Conservation (phyloP, 1,284 basidiomycete genomes). For the Ganoderma lucidum region DNA sequence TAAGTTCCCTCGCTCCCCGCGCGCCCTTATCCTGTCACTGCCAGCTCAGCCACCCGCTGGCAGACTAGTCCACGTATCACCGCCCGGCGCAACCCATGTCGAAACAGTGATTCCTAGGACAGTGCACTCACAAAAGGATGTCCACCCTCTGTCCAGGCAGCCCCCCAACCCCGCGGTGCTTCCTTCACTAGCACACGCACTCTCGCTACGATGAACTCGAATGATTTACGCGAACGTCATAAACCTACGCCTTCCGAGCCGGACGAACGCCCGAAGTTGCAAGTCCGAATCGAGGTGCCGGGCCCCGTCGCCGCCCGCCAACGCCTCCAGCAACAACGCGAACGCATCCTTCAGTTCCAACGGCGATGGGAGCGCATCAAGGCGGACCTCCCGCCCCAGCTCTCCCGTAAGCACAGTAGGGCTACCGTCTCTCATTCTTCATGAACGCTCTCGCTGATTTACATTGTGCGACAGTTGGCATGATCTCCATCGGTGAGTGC, state of each 20-base stretch:
- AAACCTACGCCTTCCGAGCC: neutral
- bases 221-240: neutral
- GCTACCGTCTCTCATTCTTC: neutral
- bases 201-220: neutral
- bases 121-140: neutral
- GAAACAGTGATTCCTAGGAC: neutral
- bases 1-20: neutral
- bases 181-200: neutral
- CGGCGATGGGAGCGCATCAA: conserved; percentile 41
- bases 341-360: conserved; percentile 39
- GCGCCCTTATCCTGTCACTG: no score
- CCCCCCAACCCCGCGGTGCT: neutral
- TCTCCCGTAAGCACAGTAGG: conserved; percentile 41
- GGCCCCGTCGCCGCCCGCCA: conserved; percentile 7
- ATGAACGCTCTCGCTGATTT: neutral
- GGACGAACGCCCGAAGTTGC: neutral
- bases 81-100: neutral
- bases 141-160: neutral
- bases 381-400: conserved; percentile 41
- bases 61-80: neutral
- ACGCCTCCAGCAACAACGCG: conserved; percentile 28
- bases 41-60: neutral
- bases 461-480: conserved; percentile 35
- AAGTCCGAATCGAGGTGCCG: neutral
- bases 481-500: conserved; percentile 41